phyloP scores from a whole-genome alignment of 2,329 filamentous ascomycete genomes.

The Rasamsonia emersonii region DNA sequence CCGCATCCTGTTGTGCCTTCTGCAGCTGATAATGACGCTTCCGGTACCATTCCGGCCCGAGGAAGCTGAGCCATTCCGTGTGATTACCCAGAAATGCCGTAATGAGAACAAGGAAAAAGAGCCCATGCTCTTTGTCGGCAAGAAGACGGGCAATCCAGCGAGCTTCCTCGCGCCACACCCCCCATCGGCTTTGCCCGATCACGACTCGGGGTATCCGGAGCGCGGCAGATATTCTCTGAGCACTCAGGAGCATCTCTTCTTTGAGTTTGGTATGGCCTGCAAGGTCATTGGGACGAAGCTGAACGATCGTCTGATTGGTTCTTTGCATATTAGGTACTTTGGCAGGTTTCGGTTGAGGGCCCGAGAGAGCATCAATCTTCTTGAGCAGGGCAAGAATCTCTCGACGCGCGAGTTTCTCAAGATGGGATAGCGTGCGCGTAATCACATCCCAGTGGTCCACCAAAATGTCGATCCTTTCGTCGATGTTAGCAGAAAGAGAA shows the following conservation, averaged over 20 bases:
- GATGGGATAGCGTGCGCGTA: constrained; percentile 44
- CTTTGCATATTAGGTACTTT: constrained; percentile 41
- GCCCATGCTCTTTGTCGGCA: constrained; percentile 49
- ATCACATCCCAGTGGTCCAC: constrained; percentile 54
- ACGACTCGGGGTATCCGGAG: constrained; percentile 49
- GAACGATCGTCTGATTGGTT: constrained; percentile 40
- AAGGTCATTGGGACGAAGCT: constrained; percentile 43
- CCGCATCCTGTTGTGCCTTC: constrained; percentile 38
- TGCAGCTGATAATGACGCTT: constrained; percentile 45
- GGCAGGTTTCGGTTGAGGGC: constrained; percentile 33
- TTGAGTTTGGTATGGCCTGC: constrained; percentile 37
- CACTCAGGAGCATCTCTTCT: constrained; percentile 38
- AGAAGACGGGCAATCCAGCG: constrained; percentile 48
- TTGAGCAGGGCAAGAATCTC: constrained; percentile 45
- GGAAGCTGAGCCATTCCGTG: constrained; percentile 49
- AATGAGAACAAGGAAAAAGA: constrained; percentile 51
- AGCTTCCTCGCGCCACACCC: constrained; percentile 53
- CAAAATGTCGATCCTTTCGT: constrained; percentile 48
- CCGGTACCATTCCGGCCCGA: constrained; percentile 48
- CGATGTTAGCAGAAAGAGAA: constrained; percentile 40
- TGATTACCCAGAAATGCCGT: constrained; percentile 54
- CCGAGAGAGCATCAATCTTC: constrained; percentile 34
- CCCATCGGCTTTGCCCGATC: constrained; percentile 52
- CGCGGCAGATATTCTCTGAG: constrained; percentile 44
- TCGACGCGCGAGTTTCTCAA: constrained; percentile 44